Percentiles rank a stretch among this genome's conserved stretches.
Conservation (phyloP, 371 early-diverging fungal species). For the Chytridiales sp. region DNA sequence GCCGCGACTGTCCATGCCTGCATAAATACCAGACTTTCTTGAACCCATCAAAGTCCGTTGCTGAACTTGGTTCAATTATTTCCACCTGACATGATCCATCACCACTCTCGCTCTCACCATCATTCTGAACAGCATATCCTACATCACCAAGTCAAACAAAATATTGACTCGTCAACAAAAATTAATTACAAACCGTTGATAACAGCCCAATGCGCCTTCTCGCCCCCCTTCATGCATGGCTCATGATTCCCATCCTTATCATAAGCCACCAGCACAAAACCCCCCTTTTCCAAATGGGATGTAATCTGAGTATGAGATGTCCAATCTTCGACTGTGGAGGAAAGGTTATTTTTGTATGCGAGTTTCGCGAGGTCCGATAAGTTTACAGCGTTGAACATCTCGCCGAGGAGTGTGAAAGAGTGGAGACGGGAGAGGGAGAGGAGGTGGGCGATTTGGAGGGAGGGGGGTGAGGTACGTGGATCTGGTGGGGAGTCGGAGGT, state of each 20-base stretch:
- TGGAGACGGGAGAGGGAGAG: neutral
- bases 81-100: neutral
- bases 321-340: neutral
- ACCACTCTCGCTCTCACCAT: neutral
- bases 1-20: constrained; percentile 7
- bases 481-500: neutral
- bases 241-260: constrained; percentile 19
- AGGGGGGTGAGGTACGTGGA: too few species aligned
- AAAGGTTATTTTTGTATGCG: neutral
- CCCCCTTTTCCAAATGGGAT: neutral
- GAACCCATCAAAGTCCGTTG: neutral
- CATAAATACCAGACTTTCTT: neutral
- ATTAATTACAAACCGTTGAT: constrained; percentile 16
- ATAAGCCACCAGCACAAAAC: constrained; percentile 10
- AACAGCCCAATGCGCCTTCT: constrained; percentile 15
- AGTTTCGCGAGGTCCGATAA: neutral
- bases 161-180: neutral
- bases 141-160: neutral
- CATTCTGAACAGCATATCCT: neutral
- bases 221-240: constrained; percentile 6
- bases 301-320: neutral
- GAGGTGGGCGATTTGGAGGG: neutral
- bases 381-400: constrained; percentile 8
- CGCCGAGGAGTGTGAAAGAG: constrained; percentile 2
- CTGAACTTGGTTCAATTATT: neutral